These are phyloP conservation scores for Fusarium sp. DNA, from an alignment of 2,329 filamentous ascomycete species.

Conservation along the genomic window DNA sequence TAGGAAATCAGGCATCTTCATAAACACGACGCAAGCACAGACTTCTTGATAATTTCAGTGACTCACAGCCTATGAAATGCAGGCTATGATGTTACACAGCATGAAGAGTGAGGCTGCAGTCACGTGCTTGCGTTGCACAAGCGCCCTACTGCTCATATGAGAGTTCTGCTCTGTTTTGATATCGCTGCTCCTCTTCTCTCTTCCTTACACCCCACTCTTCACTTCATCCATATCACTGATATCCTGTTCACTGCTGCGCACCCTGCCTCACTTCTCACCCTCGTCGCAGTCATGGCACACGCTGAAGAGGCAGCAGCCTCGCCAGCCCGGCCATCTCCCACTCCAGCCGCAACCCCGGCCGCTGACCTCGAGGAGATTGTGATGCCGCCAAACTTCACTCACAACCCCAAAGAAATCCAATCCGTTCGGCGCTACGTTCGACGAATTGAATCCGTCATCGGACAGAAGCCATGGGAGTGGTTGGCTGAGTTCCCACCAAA, in stretches of 20 bases:
- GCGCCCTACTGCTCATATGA: no score
- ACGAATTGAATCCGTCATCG: background rate
- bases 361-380: background rate
- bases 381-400: background rate
- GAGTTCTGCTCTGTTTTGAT: background rate
- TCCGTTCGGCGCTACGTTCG: background rate
- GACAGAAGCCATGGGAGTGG: constrained; percentile 16
- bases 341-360: background rate
- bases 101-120: background rate
- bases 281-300: background rate
- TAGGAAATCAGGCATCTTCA: background rate
- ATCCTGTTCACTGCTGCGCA: background rate
- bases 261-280: rapidly evolving
- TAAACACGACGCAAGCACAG: background rate
- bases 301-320: background rate
- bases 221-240: background rate
- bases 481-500: background rate
- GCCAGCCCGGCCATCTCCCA: background rate
- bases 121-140: background rate
- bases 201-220: background rate
- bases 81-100: background rate
- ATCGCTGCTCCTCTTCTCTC: background rate
- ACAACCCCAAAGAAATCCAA: background rate
- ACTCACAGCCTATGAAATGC: background rate
- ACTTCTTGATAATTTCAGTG: background rate